These are phyloP conservation scores for Wickerhamomyces hampshirensis DNA, from an alignment of 805 yeast species.

Conservation along the genomic window DNA sequence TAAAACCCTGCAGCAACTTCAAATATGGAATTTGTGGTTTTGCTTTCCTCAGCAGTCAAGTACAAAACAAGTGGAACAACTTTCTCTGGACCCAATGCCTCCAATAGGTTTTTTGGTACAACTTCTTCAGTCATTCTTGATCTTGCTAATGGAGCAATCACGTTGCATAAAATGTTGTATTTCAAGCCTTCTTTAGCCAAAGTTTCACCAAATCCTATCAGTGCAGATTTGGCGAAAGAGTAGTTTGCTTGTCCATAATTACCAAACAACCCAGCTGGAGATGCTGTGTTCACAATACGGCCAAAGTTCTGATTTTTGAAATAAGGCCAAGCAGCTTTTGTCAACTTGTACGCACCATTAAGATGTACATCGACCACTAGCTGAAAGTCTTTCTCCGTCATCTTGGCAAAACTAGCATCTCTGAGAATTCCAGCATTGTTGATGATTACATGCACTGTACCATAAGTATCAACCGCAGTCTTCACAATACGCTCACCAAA, in stretches of 20 bases:
- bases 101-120: constrained; percentile 79
- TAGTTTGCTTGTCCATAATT: constrained; percentile 96
- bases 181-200: constrained; percentile 90
- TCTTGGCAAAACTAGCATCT: constrained; percentile 81
- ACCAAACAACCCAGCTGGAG: constrained; percentile 96
- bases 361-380: constrained; percentile 84
- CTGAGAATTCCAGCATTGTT: constrained; percentile 95
- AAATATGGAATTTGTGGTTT: constrained; percentile 69
- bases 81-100: constrained; percentile 77
- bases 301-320: constrained; percentile 83
- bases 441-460: constrained; percentile 81
- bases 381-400: constrained; percentile 75
- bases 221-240: constrained; percentile 86
- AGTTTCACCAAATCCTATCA: constrained; percentile 90
- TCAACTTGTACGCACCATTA: constrained; percentile 80
- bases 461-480: constrained; percentile 82
- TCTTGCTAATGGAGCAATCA: constrained; percentile 92
- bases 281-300: constrained; percentile 86
- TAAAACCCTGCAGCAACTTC: constrained; percentile 94
- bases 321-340: constrained; percentile 90
- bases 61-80: constrained; percentile 88
- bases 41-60: constrained; percentile 60
- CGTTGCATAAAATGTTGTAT: constrained; percentile 78
- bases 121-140: constrained; percentile 94
- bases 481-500: constrained; percentile 81